phyloP scores from a whole-genome alignment of 768 basidiomycete genomes.

The Postia placenta region DNA sequence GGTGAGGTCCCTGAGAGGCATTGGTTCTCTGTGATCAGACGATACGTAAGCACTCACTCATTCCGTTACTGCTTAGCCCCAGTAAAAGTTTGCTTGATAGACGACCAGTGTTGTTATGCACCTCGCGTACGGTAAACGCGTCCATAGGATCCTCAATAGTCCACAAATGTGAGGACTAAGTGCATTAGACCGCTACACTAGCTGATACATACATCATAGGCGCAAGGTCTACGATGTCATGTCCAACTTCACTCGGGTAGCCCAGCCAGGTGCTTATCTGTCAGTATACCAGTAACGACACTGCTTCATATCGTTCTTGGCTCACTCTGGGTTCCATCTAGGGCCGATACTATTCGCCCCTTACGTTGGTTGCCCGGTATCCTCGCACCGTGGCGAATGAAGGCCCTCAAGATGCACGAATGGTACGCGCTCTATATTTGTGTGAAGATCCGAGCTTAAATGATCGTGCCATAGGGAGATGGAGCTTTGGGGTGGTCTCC shows the following conservation, averaged over 20 bases:
- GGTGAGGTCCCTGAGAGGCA: conserved; percentile 17
- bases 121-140: conserved; percentile 1
- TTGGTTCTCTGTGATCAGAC: conserved; percentile 25
- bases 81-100: not conserved
- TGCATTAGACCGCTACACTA: too few species aligned
- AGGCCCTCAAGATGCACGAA: conserved; percentile 21
- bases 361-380: conserved; percentile 22
- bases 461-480: conserved; percentile 7
- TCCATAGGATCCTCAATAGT: conserved; percentile 1
- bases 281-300: conserved; percentile 9
- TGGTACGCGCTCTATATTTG: conserved; percentile 17
- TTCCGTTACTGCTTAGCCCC: too few species aligned
- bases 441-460: too few species aligned
- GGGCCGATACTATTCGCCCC: conserved; percentile 20
- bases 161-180: conserved; percentile 4
- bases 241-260: conserved; percentile 20
- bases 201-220: too few species aligned
- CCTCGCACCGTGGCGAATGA: conserved; percentile 21
- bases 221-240: conserved; percentile 24
- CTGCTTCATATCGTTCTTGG: too few species aligned
- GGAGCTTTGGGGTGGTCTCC: conserved; percentile 6
- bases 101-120: conserved; percentile 1
- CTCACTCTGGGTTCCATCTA: not conserved
- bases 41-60: conserved; percentile 18
- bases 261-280: conserved; percentile 24